These are phyloP conservation scores for Fusarium algeriense DNA, from an alignment of 2,329 filamentous ascomycete species.

Conservation along the genomic window DNA sequence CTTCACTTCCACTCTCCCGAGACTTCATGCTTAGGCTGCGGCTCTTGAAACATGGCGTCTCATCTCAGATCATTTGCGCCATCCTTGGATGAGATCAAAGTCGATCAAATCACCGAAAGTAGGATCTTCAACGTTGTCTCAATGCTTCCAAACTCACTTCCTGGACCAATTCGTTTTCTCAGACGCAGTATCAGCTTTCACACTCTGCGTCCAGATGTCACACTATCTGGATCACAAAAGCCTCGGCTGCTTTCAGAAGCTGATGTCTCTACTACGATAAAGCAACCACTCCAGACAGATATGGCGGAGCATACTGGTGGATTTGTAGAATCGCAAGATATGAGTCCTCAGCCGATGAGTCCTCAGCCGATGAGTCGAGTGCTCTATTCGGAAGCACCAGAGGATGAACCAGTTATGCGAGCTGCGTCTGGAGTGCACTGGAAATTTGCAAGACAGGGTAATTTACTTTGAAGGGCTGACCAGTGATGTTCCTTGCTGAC, in stretches of 20 bases:
- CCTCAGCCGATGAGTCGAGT: slow-evolving; percentile 44
- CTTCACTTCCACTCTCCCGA: not conserved
- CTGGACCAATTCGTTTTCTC: slow-evolving; percentile 63
- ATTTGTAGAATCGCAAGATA: slow-evolving; percentile 15
- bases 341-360: slow-evolving; percentile 38
- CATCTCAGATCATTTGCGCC: slow-evolving; percentile 34
- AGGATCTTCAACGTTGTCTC: slow-evolving; percentile 63
- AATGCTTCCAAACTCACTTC: slow-evolving; percentile 65
- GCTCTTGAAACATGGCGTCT: slow-evolving; percentile 30
- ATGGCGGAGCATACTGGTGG: slow-evolving; percentile 23
- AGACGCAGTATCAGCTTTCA: slow-evolving; percentile 55
- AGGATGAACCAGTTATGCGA: slow-evolving; percentile 39
- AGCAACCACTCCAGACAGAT: slow-evolving; percentile 26
- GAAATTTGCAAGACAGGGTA: slow-evolving; percentile 53
- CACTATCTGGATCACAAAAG: slow-evolving; percentile 28
- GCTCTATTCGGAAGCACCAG: slow-evolving; percentile 42
- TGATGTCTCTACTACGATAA: slow-evolving; percentile 23
- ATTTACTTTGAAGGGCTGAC: not conserved
- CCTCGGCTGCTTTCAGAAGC: slow-evolving; percentile 40
- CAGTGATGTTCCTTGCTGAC: slow-evolving; percentile 4
- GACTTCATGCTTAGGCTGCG: not conserved
- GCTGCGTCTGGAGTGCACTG: slow-evolving; percentile 51
- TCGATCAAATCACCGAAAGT: slow-evolving; percentile 51
- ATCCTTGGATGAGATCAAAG: slow-evolving; percentile 47
- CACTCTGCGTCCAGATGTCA: slow-evolving; percentile 35